phyloP scores from a whole-genome alignment of 805 yeast species.

The Kodamaea hsintzibuensis region DNA sequence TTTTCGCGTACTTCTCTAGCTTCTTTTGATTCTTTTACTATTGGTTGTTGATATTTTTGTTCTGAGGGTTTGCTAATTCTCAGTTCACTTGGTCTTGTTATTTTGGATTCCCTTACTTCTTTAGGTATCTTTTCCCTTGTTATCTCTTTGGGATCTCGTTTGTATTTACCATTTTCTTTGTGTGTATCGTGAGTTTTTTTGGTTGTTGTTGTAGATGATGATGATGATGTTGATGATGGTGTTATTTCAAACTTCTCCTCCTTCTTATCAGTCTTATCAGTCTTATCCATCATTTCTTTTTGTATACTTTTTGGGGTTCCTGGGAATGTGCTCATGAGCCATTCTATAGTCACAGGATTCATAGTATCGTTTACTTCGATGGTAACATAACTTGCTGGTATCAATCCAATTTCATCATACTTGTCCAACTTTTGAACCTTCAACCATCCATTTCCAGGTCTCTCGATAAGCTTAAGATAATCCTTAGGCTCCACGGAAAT shows the following conservation, averaged over 20 bases:
- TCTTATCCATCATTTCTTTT: constrained; percentile 2
- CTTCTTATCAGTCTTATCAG: neutral
- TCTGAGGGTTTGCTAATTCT: neutral
- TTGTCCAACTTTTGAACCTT: constrained; percentile 30
- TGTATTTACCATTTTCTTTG: too few relatives aligned
- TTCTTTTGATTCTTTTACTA: neutral
- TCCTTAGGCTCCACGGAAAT: constrained; percentile 28
- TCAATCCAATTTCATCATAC: constrained; percentile 25
- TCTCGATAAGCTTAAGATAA: constrained; percentile 31
- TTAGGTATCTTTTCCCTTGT: too few relatives aligned
- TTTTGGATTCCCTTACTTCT: neutral
- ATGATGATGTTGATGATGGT: too few relatives aligned
- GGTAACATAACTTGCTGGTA: constrained; percentile 42
- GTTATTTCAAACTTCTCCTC: neutral
- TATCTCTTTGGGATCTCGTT: neutral
- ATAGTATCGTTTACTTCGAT: constrained; percentile 39
- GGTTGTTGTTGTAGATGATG: neutral
- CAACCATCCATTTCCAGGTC: constrained; percentile 45
- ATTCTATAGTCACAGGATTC: constrained; percentile 25
- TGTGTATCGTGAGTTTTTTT: neutral
- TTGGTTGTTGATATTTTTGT: neutral
- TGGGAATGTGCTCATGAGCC: constrained; percentile 2
- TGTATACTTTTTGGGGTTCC: neutral
- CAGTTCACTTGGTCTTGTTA: neutral
- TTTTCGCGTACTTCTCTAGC: neutral